phyloP scores from a whole-genome alignment of 1,284 basidiomycete genomes.

The Heterobasidion occidentale region DNA sequence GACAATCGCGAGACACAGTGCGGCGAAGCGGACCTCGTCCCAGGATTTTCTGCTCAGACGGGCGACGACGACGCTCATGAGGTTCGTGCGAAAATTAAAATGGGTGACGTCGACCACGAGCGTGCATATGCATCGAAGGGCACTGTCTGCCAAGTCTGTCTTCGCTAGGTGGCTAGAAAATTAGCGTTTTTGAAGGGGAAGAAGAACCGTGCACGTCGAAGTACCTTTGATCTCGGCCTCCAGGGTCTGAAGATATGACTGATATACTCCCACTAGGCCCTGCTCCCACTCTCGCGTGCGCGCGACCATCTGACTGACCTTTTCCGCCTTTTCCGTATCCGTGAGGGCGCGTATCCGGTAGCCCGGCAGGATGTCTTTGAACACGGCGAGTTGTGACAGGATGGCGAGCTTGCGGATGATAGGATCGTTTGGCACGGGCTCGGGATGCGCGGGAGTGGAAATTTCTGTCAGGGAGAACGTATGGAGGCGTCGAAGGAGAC shows the following conservation, averaged over 20 bases:
- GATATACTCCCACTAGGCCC: slow-evolving; percentile 87
- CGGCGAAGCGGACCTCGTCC: slow-evolving; percentile 59
- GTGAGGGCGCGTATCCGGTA: slow-evolving; percentile 85
- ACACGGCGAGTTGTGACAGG: slow-evolving; percentile 89
- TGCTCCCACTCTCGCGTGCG: slow-evolving; percentile 94
- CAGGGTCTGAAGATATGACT: slow-evolving; percentile 79
- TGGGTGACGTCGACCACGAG: slow-evolving; percentile 81
- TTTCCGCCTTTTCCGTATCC: slow-evolving; percentile 86
- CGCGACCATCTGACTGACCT: slow-evolving; percentile 91
- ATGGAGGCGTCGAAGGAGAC: slow-evolving; percentile 78
- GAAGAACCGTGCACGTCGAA: slow-evolving; percentile 16
- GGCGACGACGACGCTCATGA: slow-evolving; percentile 84
- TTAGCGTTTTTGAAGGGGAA: slow-evolving; percentile 7
- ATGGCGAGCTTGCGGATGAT: slow-evolving; percentile 85
- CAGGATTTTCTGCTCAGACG: slow-evolving; percentile 81
- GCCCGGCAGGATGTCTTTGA: slow-evolving; percentile 93
- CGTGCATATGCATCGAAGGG: slow-evolving; percentile 83
- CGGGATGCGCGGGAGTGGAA: slow-evolving; percentile 54
- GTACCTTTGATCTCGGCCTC: slow-evolving; percentile 85
- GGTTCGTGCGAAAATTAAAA: slow-evolving; percentile 95
- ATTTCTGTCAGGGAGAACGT: slow-evolving; percentile 76
- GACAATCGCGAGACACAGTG: slow-evolving; percentile 5
- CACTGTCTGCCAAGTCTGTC: slow-evolving; percentile 62
- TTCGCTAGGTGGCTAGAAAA: slow-evolving; percentile 41
- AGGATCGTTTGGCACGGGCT: slow-evolving; percentile 71